Evolutionary conservation across 139 green algal species (phyloP), one percentile per base, ranked within the genome.

Genomic region (Chlamydomonas sphaeroides): DNA sequence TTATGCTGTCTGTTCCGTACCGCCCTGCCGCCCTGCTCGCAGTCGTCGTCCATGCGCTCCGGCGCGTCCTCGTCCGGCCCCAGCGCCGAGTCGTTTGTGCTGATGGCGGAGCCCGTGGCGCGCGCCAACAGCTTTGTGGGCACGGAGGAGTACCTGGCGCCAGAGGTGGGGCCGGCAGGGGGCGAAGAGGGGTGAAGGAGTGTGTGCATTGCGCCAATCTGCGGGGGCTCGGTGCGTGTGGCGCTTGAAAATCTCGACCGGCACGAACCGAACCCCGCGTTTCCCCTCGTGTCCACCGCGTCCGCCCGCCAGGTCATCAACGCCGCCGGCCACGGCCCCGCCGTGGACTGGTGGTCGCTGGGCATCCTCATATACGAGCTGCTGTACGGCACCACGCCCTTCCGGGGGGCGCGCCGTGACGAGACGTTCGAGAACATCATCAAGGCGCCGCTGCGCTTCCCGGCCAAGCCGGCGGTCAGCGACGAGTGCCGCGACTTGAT

Each of bases 301-400:
- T 11, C 6, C 63, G 33, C 68, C 42, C 7, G 26, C 68, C 6
- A 41, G 17, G 11, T 32, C 41, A 28, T 42, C 68, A 10, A n/a
- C 48, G 45, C n/a, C 68, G 1, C 28, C 45, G 15, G 2, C 45
- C 36, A 4, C 35, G 17, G 3, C 28, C 67, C 89, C 39, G 82
- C 84, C 42, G 93, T 93, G 30, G 95, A 98, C 89, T 97, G 94
- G 94, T 98, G 95, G 95, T 95, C 90, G 45, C 92, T 98, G 79
- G 95, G 97, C 78, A 98, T 99, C 79, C 93, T 99, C 48, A 91
- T 98, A 45, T 97, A 98, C 85, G 97, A 99, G 93, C 92, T 99
- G 72, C 66, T 97, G 57, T 98, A 94, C 79, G 96, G 96, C n/a
- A 91, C 85, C 61, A 97, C 95, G 4, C 96, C 96, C 53, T 98